Evolutionary conservation across 257 asterid genomes (phyloP), one percentile per base, ranked within the genome.

Genomic region (Dorcoceras hygrometricum): DNA sequence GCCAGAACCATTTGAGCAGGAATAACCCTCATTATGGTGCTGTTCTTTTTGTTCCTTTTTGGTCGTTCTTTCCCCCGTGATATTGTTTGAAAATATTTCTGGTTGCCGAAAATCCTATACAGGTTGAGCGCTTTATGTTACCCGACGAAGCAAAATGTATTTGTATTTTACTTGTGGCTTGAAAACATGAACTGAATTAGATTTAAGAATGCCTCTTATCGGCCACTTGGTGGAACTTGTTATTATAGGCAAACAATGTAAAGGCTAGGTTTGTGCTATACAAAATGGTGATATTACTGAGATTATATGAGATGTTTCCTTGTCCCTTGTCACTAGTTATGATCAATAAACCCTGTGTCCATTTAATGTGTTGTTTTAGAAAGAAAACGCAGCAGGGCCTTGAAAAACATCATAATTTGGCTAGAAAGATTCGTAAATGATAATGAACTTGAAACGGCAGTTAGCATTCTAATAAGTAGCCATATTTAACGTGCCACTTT

Each of bases 1-100:
- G 29, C 99, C 98, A 0, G 99, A 94, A 77, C 99, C 96, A 51
- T 94, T 94, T 67, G 88, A 79, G 66, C 95, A 87, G 48, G 80
- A 82, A 72, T 87, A 80, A 75, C 67, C 81, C 51, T 62, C 64
- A n/a, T 57, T 62, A 68, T 60, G 76, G 76, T n/a, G n/a, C n/a
- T n/a, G 66, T 57, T 70, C 34, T 43, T 72, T 39, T 51, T 58
- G 20, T 46, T 46, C 54, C 58, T 57, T 46, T 66, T 60, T 56
- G 31, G 24, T 57, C 66, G 10, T 18, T 58, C 20, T 50, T 29
- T 61, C 73, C 76, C 69, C 68, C 71, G 20, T 65, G 57, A 28
- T 72, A 39, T 72, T 29, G 12, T 60, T 69, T 46, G 54, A 16
- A 43, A 43, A 16, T 4, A 43, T 43, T 43, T 43, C n/a, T 43